Base-by-base conservation (phyloP, 2,329 filamentous ascomycete species). In the Microcyclosporella mali region DNA sequence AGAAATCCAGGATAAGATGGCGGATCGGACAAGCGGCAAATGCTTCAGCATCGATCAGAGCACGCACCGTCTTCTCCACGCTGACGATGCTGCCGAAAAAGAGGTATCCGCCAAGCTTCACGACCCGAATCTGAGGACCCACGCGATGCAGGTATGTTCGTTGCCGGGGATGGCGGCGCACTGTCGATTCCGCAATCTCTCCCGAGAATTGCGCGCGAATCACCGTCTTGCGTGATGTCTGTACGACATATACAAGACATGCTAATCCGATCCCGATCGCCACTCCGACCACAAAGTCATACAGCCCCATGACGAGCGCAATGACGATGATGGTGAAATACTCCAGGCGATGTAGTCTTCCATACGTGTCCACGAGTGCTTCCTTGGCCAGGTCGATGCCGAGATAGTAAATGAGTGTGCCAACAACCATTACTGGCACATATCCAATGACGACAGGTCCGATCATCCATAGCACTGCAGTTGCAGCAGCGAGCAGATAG, bases 71-170 rank as follows among this genome's bases (percentile, higher is more conserved):
- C 50, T 87, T 85, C 64, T 98, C 92, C 0, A 98, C 90, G 36
- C 87, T 88, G 40, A 95, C 90, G 52, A 98, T 95, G 2, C 89
- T 97, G 12, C 92, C 92, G 55, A 98, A 98, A 72, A 98, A 98
- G n/a, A 98, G 77, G 59, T 90, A 97, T 0, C 92, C 90, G 0
- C 85, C 84, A 12, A 98, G 75, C 64, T 97, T 97, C 58, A 94
- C 84, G 37, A 97, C 82, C 45, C 86, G 84, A 27, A 94, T 92
- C 62, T 98, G 92, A 25, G 79, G 77, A 2, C 90, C 89, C 12
- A 92, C 89, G 52, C 90, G 78, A 47, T 82, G 82, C 3, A 98
- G 71, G 59, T 92, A 98, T 46, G 85, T 81, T 47, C 89, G 83
- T 56, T 98, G 92, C 3, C 88, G 82, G 1, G 87, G 86, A 53